Evolutionary conservation across 2,329 filamentous ascomycete species (phyloP).

Genomic region (Ambrosiella beaveri): DNA sequence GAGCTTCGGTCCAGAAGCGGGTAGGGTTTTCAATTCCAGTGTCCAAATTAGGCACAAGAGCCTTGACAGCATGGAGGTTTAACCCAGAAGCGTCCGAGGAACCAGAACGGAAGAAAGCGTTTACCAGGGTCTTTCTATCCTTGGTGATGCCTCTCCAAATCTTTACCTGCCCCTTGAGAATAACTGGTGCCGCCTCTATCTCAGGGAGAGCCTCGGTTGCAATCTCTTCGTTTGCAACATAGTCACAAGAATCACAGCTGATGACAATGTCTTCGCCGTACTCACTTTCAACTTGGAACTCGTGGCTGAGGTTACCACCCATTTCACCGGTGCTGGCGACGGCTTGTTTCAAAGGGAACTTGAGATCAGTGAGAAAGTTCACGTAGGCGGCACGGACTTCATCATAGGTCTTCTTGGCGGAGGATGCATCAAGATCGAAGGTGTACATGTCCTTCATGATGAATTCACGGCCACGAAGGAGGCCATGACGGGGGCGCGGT

Average conservation of each 20-base stretch:
- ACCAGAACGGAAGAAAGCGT: slow-evolving; percentile 45
- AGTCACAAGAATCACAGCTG: slow-evolving; percentile 54
- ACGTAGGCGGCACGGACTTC: slow-evolving; percentile 58
- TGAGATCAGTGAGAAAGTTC: slow-evolving; percentile 64
- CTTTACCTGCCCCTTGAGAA: background rate
- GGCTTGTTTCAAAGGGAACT: slow-evolving; percentile 67
- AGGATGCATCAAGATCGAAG: slow-evolving; percentile 53
- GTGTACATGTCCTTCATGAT: slow-evolving; percentile 98
- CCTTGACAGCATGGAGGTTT: slow-evolving; percentile 45
- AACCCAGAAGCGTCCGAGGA: slow-evolving; percentile 19
- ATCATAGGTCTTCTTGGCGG: slow-evolving; percentile 67
- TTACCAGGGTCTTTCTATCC: slow-evolving; percentile 50
- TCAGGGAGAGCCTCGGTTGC: slow-evolving; percentile 25
- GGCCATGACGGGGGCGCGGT: slow-evolving; percentile 67
- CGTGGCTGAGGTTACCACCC: slow-evolving; percentile 82
- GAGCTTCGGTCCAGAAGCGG: slow-evolving; percentile 32
- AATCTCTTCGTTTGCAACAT: slow-evolving; percentile 80
- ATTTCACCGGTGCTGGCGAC: slow-evolving; percentile 92
- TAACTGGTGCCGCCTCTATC: background rate
- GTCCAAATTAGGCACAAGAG: slow-evolving; percentile 49
- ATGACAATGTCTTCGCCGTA: slow-evolving; percentile 78
- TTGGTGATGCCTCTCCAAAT: slow-evolving; percentile 49
- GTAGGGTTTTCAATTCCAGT: slow-evolving; percentile 45
- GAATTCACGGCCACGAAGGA: slow-evolving; percentile 80
- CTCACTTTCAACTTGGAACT: slow-evolving; percentile 69